Evolutionary conservation across 108 stramenopile genomes (phyloP).

Genomic region (Pseudonitzschia multiseries): DNA sequence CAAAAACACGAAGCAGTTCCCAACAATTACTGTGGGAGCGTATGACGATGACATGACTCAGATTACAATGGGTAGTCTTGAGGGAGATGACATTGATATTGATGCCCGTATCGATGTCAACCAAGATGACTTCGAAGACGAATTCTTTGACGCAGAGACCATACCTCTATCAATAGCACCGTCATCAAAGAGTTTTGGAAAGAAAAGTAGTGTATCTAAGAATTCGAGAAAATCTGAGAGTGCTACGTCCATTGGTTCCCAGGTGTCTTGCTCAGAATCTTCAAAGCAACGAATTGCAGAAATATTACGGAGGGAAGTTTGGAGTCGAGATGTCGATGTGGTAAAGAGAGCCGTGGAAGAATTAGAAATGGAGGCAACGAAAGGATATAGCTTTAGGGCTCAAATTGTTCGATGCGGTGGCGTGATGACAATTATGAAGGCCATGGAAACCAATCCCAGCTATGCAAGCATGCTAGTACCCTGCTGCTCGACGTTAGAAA

Average conservation of each 20-base stretch:
- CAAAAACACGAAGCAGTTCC: not conserved
- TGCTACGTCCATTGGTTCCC: not conserved
- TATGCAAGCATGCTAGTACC: conserved; percentile 29
- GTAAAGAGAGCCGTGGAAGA: conserved; percentile 30
- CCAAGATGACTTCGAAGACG: conserved; percentile 3
- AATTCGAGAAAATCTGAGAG: conserved; percentile 5
- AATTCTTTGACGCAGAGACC: conserved; percentile 12
- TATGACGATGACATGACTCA: conserved; percentile 40
- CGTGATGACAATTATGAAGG: conserved; percentile 37
- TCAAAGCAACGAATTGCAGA: conserved; percentile 28
- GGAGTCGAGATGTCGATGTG: conserved; percentile 34
- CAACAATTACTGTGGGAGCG: conserved; percentile 19
- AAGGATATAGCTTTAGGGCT: conserved; percentile 17
- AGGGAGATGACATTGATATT: not conserved
- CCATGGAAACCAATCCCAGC: conserved; percentile 39
- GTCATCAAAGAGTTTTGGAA: not conserved
- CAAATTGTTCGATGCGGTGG: conserved; percentile 40
- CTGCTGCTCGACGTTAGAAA: conserved; percentile 35
- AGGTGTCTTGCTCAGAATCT: conserved; percentile 13
- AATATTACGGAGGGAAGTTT: conserved; percentile 40
- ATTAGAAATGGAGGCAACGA: conserved; percentile 29
- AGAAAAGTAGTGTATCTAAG: not conserved
- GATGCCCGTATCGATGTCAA: not conserved
- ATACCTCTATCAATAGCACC: conserved; percentile 10
- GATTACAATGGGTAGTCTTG: conserved; percentile 34